Evolutionary conservation across 108 stramenopile species (phyloP), one percentile per base, ranked within the genome.

Genomic region (Cyclotella sp.): DNA sequence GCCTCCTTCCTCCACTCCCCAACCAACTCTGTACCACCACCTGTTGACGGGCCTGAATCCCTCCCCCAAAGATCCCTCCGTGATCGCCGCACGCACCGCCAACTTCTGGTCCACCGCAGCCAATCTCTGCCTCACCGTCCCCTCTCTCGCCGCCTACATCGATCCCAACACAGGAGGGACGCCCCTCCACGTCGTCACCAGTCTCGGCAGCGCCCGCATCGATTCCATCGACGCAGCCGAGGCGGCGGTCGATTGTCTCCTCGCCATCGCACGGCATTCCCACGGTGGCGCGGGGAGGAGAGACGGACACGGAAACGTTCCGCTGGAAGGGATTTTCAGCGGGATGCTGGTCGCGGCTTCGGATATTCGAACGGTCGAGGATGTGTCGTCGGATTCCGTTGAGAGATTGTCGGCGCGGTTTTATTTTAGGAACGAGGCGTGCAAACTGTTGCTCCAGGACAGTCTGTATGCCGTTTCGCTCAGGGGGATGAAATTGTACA

Each of bases 161-260:
- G 76, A 91, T 69, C 90, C 87, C 40, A 74, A 62, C 19, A 88
- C 85, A 0, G 42, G 68, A 41, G 77, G 78, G 7, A 93, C 93
- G 18, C 90, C 93, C 0, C 81, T 93, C 22, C 93, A 93, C 62
- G 58, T 91, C 81, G 90, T 89, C 9, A 86, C 89, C 57, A 72
- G 87, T 12, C 58, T 91, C 40, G 86, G 85, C 63, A 27, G 78
- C 12, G 34, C 70, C 26, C 78, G 54, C 18, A 59, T 59, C 0
- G 46, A 66, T 13, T 59, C 81, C 39, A 41, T 75, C 22, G 15
- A 57, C 19, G 62, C 68, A 5, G 72, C 57, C 18, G 69, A 68
- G 1, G 57, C 76, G 24, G 74, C 78, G 27, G n/a, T 79, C 12
- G 40, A 55, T 15, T 75, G 77, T 47, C 76, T 90, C 43, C 44